phyloP scores from a whole-genome alignment of 495 filamentous ascomycete species.

The Hamigera avellanea region DNA sequence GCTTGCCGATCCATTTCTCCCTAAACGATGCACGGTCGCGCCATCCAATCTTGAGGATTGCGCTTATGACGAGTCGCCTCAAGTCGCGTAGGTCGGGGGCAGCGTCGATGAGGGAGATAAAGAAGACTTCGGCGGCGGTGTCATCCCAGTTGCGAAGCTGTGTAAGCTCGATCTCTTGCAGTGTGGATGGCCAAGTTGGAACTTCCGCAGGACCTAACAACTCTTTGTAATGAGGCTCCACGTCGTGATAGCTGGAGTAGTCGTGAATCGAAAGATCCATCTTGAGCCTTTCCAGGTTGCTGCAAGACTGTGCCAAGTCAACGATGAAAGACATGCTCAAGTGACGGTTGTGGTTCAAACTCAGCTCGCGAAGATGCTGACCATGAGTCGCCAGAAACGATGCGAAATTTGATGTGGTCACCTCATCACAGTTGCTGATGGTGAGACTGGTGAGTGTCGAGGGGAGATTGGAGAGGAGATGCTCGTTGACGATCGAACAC shows the following conservation, averaged over 20 bases:
- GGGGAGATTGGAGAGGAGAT: constrained; percentile 51
- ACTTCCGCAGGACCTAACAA: constrained; percentile 47
- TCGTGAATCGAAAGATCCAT: constrained; percentile 64
- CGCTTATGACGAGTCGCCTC: constrained; percentile 54
- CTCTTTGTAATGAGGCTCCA: constrained; percentile 56
- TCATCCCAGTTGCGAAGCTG: constrained; percentile 61
- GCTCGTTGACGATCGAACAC: constrained; percentile 49
- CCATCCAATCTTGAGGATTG: constrained; percentile 65
- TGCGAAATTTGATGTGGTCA: constrained; percentile 46
- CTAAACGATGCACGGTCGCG: constrained; percentile 64
- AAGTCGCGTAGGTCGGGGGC: constrained; percentile 51
- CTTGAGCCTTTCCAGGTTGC: constrained; percentile 51
- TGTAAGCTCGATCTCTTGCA: constrained; percentile 59
- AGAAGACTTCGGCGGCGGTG: constrained; percentile 57
- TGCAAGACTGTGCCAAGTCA: constrained; percentile 48
- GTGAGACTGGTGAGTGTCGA: constrained; percentile 49
- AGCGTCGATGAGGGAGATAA: constrained; percentile 60
- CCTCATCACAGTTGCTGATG: constrained; percentile 60
- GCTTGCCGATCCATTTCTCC: constrained; percentile 54
- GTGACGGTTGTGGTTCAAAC: constrained; percentile 63
- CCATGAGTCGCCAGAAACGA: constrained; percentile 54
- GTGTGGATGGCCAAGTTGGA: constrained; percentile 61
- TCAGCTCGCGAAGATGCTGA: constrained; percentile 46
- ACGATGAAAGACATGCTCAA: constrained; percentile 62
- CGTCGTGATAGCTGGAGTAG: constrained; percentile 47